Evolutionary conservation across 192 early-diverging fungal species (phyloP).

Genomic region (Cladochytrium replicatum): DNA sequence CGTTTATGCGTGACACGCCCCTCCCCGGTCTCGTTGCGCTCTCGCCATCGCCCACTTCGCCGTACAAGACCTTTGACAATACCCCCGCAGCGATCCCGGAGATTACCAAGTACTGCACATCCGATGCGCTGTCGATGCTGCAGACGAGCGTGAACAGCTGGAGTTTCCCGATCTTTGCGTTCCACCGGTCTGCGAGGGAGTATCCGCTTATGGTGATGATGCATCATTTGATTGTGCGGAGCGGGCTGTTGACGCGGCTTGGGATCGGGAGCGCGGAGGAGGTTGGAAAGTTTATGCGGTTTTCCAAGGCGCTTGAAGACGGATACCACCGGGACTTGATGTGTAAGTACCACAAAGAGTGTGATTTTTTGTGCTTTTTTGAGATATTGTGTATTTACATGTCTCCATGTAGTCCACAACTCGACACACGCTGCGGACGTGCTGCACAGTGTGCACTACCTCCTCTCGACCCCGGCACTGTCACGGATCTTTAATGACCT

Average conservation of each 20-base stretch:
- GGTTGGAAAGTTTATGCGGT: slow-evolving; percentile 32
- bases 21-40: neutral
- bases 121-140: slow-evolving; percentile 10
- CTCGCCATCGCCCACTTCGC: neutral
- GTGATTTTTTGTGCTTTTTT: neutral
- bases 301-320: slow-evolving; percentile 31
- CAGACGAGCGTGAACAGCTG: slow-evolving; percentile 27
- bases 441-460: slow-evolving; percentile 42
- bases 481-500: slow-evolving; percentile 33
- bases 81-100: slow-evolving; percentile 8
- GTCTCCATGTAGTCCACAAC: slow-evolving; percentile 36
- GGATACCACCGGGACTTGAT: slow-evolving; percentile 36
- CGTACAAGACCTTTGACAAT: neutral
- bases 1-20: too few relatives aligned
- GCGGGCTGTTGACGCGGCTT: slow-evolving; percentile 30
- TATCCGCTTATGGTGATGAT: slow-evolving; percentile 30
- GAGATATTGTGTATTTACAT: neutral
- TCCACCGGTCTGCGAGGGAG: slow-evolving; percentile 17
- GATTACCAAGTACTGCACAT: slow-evolving; percentile 7
- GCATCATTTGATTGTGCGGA: slow-evolving; percentile 31
- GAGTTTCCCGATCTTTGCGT: slow-evolving; percentile 49
- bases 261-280: too few relatives aligned
- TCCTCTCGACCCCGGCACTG: slow-evolving; percentile 21
- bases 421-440: slow-evolving; percentile 46
- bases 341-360: slow-evolving; percentile 18